Evolutionary conservation across 495 filamentous ascomycete species (phyloP).

Genomic region (Chaetomium fimeti): DNA sequence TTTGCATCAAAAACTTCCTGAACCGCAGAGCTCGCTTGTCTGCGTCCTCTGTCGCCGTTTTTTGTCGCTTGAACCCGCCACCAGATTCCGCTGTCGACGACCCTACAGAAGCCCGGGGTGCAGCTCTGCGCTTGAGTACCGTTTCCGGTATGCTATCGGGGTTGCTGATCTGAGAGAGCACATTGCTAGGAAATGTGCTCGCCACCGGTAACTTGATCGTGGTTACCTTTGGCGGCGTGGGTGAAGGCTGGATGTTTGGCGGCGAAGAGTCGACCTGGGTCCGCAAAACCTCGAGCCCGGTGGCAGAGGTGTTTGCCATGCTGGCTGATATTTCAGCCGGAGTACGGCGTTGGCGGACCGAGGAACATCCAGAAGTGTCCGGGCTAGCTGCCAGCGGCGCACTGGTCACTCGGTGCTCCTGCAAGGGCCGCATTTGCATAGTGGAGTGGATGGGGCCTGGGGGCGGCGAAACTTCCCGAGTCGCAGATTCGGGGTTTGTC

Average conservation of each 20-base stretch:
- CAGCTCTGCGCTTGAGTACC: not conserved
- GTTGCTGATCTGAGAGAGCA: conserved; percentile 18
- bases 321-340: not conserved
- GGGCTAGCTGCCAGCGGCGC: not conserved
- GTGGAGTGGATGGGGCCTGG: not conserved
- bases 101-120: not conserved
- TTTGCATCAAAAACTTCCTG: conserved; percentile 3
- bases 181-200: not conserved
- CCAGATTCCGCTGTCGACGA: not conserved
- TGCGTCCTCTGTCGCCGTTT: not conserved
- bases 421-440: not conserved
- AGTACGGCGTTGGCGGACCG: not conserved
- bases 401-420: not conserved
- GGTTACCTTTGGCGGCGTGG: not conserved
- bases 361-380: not conserved
- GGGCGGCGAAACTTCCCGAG: not conserved
- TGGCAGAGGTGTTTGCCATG: not conserved
- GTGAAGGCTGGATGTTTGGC: not conserved
- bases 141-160: conserved; percentile 21
- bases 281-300: not conserved
- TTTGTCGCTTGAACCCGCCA: conserved; percentile 1
- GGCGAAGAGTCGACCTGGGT: conserved; percentile 11
- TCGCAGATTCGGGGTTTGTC: not conserved
- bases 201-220: not conserved
- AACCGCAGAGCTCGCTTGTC: not conserved